phyloP scores from a whole-genome alignment of 2,329 filamentous ascomycete genomes.

The Furcasterigmium furcatum region DNA sequence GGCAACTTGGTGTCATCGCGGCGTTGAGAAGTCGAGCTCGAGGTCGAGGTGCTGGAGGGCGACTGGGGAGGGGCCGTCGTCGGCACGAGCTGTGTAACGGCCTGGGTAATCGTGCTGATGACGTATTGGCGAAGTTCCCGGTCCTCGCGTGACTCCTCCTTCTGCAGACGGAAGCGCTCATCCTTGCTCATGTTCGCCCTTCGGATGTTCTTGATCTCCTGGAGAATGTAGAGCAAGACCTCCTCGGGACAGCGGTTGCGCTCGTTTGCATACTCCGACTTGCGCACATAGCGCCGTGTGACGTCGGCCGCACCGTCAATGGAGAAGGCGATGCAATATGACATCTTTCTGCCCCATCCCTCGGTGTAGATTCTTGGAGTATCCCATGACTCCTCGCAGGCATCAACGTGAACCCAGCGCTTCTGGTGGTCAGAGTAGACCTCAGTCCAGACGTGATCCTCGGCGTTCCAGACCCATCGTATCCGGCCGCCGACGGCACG shows the following conservation, averaged over 20 bases:
- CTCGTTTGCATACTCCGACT: conserved; percentile 67
- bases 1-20: conserved; percentile 59
- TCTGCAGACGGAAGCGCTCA: conserved; percentile 75
- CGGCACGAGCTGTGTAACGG: conserved; percentile 66
- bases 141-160: conserved; percentile 75
- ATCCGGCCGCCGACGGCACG: conserved; percentile 86
- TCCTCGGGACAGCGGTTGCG: conserved; percentile 82
- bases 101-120: conserved; percentile 69
- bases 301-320: conserved; percentile 75
- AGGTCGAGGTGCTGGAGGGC: conserved; percentile 15
- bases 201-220: conserved; percentile 84
- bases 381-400: conserved; percentile 93
- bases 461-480: conserved; percentile 97
- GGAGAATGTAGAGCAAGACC: conserved; percentile 85
- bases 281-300: conserved; percentile 66
- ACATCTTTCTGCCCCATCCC: conserved; percentile 95
- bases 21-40: conserved; percentile 11
- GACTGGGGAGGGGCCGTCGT: conserved; percentile 25
- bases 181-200: conserved; percentile 83
- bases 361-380: conserved; percentile 89
- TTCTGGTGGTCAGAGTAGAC: conserved; percentile 92
- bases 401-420: conserved; percentile 95
- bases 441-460: conserved; percentile 97
- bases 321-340: conserved; percentile 95
- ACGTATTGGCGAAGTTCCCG: conserved; percentile 72